Evolutionary conservation across 1,284 basidiomycete species (phyloP), one percentile per base, ranked within the genome.

Genomic region (Calocybe gambosa): DNA sequence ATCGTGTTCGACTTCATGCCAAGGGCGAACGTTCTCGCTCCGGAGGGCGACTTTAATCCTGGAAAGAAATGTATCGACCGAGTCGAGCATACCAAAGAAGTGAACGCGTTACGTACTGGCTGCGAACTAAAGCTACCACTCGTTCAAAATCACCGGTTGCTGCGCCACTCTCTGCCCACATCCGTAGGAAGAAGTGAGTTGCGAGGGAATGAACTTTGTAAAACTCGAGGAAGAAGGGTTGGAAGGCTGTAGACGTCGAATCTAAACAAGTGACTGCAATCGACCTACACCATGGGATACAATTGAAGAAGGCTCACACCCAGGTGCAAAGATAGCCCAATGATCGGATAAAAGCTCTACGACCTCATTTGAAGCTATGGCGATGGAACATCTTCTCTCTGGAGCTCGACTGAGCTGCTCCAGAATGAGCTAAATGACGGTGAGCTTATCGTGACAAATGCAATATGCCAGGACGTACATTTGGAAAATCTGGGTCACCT

Each of bases 121-220:
- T 93, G 39, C 84, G 81, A 33, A 90, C 86, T 18, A 97, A 69
- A 12, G 86, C 88, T 39, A 82, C 78, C 7, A 97, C 82, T 12
- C 93, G 82, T 29, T 78, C 72, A 58, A 96, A 94, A 62, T 96
- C 92, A 23, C 74, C 81, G 6, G 66, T 63, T 7, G 85, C 83
- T 0, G 94, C 91, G 28, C 88, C 87, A 53, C 89, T 92, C 64
- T 97, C 93, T 57, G 78, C 82, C 93, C 93, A 98, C 85, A 98
- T 95, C 51, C 91, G 80, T 21, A 93, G 68, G 70, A 96, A 96
- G 71, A 97, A 96, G 46, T 82, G 82, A 21, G 89, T 80, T 1
- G 89, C 88, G 3, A 95, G 70, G 5, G 78, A 71, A 64, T 98
- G 94, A 8, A 95, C 83, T 49, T 80, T 82, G 55, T 79, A 77